A percentile compares a stretch with the other conserved stretches of the same genome.
phyloP scores from a whole-genome alignment of 257 asterid genomes.

The Cruciata laevipes region DNA sequence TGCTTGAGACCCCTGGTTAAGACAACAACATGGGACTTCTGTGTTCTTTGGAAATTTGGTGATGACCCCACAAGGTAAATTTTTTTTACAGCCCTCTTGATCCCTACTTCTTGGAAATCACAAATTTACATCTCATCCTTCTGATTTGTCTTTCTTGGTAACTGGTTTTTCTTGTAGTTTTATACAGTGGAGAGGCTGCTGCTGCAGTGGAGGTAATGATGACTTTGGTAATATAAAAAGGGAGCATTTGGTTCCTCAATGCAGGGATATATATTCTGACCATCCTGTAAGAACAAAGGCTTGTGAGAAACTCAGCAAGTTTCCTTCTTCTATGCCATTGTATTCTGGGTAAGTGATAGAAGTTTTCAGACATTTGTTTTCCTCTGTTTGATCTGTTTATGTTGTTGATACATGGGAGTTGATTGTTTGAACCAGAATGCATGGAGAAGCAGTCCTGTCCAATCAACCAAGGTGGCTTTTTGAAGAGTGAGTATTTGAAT shows the following conservation, averaged over 20 bases:
- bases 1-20: slow-evolving; percentile 54
- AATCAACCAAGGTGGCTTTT: slow-evolving; percentile 55
- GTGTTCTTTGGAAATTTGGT: slow-evolving; percentile 73
- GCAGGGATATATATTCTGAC: slow-evolving; percentile 46
- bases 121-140: slow-evolving; percentile 5
- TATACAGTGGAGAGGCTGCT: slow-evolving; percentile 74
- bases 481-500: slow-evolving; percentile 29
- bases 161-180: slow-evolving; percentile 34
- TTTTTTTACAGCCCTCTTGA: background rate
- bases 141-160: background rate
- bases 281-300: slow-evolving; percentile 48
- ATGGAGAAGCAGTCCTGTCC: slow-evolving; percentile 74
- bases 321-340: slow-evolving; percentile 54
- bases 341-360: slow-evolving; percentile 56
- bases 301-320: slow-evolving; percentile 50
- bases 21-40: slow-evolving; percentile 57
- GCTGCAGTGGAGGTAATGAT: slow-evolving; percentile 57
- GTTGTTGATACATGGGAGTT: background rate
- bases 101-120: background rate
- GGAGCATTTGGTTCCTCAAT: slow-evolving; percentile 32
- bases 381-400: background rate
- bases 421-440: slow-evolving; percentile 40
- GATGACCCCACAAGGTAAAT: slow-evolving; percentile 73
- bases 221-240: slow-evolving; percentile 23
- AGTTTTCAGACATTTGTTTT: background rate